Percentiles rank a stretch among this genome's conserved stretches.
phyloP scores from a whole-genome alignment of 257 asterid species.

The Perilla frutescens region DNA sequence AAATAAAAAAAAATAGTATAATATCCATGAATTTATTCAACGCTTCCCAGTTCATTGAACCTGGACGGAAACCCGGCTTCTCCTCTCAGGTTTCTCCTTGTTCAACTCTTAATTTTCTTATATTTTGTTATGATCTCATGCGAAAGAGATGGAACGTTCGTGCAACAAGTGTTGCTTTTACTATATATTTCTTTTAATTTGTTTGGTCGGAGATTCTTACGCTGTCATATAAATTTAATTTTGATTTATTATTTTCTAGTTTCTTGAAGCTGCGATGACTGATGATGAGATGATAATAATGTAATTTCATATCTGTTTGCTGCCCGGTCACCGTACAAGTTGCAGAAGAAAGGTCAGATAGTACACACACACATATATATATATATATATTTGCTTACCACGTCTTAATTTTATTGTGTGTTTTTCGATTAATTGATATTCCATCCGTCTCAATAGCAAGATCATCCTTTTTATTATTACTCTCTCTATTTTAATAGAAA shows the following conservation, averaged over 20 bases:
- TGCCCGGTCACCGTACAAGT: neutral
- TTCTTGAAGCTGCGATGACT: neutral
- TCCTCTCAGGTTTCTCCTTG: slow-evolving; percentile 15
- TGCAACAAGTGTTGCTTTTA: neutral
- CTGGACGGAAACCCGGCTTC: slow-evolving; percentile 31
- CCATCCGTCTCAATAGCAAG: too few species aligned
- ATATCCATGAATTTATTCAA: slow-evolving; percentile 30
- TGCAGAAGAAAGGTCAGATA: slow-evolving; percentile 31
- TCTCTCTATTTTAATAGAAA: too few species aligned
- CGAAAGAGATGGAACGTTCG: neutral
- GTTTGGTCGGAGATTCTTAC: slow-evolving; percentile 3
- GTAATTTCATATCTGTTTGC: neutral
- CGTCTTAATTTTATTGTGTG: too few species aligned
- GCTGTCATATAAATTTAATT: neutral
- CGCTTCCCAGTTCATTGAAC: slow-evolving; percentile 38
- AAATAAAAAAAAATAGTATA: neutral
- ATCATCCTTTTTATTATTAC: too few species aligned
- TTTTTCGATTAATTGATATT: too few species aligned
- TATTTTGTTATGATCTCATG: neutral
- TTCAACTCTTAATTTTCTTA: neutral
- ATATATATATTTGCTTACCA: neutral
- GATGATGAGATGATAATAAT: neutral
- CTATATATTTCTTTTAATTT: neutral
- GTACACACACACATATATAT: too few species aligned
- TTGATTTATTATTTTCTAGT: neutral